Evolutionary conservation across 768 basidiomycete species (phyloP).

Genomic region (Tulasnella sp.): DNA sequence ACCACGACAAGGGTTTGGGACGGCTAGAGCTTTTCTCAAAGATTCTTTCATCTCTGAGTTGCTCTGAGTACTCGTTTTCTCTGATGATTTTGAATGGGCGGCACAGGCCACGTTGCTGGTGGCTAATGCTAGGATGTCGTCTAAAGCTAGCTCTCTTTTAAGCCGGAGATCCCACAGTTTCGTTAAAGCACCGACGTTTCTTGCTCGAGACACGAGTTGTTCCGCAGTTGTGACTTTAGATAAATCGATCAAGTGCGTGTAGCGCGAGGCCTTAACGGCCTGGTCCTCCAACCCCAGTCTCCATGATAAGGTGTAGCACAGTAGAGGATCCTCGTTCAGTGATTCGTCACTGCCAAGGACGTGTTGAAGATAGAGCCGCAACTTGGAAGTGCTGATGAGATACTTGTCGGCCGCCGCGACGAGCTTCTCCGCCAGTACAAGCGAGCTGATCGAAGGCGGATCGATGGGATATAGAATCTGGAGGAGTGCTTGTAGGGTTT

Average conservation of each 20-base stretch:
- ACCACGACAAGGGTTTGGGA: not conserved
- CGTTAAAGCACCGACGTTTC: not conserved
- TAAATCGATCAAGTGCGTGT: not conserved
- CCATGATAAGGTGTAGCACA: not conserved
- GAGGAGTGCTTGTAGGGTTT: constrained; percentile 18
- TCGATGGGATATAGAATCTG: constrained; percentile 19
- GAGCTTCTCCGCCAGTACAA: not conserved
- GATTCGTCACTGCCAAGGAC: not conserved
- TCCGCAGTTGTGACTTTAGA: not conserved
- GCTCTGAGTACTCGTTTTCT: not conserved
- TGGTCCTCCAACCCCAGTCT: not conserved
- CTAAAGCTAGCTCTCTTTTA: not conserved
- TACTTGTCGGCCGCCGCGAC: constrained; percentile 18
- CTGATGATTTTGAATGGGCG: not conserved
- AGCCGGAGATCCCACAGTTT: not conserved
- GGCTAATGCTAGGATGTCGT: not conserved
- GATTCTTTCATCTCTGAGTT: not conserved
- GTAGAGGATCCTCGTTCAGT: not conserved
- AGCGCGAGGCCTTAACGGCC: not conserved
- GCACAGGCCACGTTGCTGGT: not conserved
- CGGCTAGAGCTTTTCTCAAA: not conserved
- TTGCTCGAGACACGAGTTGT: not conserved
- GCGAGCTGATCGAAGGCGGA: not conserved
- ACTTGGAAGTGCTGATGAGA: constrained; percentile 1
- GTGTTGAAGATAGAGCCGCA: not conserved